Evolutionary conservation across 2,329 filamentous ascomycete species (phyloP), one percentile per base, ranked within the genome.

Genomic region (Venturia aucupariae): DNA sequence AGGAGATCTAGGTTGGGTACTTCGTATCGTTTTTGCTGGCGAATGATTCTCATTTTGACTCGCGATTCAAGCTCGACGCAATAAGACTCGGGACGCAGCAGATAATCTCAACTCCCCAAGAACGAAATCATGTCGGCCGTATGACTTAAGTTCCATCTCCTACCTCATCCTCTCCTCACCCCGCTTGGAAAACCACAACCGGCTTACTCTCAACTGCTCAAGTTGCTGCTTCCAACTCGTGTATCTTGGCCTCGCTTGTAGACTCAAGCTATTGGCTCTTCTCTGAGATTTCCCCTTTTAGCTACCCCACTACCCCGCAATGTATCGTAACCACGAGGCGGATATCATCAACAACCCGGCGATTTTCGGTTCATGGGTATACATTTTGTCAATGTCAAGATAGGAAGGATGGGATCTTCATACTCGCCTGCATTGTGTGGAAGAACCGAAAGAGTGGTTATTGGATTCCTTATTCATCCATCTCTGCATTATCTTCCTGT

Each of bases 41-140:
- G 41, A 30, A 63, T 63, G 32, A 63, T 63, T 42, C 61, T 63
- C 61, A 62, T 63, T 10, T 54, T 57, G 57, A 35, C 11, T 38
- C 10, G 7, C 55, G 13, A 38, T 41, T 38, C 30, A 15, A 17
- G 4, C 3, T 24, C n/a, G 41, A 44, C 35, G 35, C 35, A 38
- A 38, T 3, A n/a, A n/a, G n/a, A n/a, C n/a, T n/a, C n/a, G n/a
- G n/a, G n/a, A n/a, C n/a, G n/a, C n/a, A n/a, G n/a, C n/a, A n/a
- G n/a, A n/a, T n/a, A n/a, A n/a, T n/a, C n/a, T n/a, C n/a, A n/a
- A n/a, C n/a, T n/a, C n/a, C 35, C 35, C 35, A 38, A 11, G 11
- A 38, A 38, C 19, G n/a, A 11, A 24, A 10, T 24, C 44, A 24
- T 48, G n/a, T 10, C 44, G 8, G 5, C 44, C 10, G 48, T 27